Evolutionary conservation across 148 eudicot genomes (phyloP), one percentile per base, ranked within the genome.

Genomic region (Heliosperma pusillum): DNA sequence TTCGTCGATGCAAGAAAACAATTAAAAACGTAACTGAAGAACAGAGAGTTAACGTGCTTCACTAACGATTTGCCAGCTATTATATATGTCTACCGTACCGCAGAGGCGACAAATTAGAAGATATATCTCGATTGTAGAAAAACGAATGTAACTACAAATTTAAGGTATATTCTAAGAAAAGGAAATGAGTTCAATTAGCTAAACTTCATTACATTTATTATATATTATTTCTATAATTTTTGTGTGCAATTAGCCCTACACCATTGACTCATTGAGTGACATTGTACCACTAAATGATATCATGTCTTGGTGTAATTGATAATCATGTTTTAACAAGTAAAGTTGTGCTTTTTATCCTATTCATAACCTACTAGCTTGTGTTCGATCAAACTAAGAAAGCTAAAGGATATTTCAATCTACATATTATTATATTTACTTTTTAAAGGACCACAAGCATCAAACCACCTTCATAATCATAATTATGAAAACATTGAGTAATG

Each of bases 381-480:
- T 24, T 61, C 6, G 33, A 61, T 61, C 26, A 36, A 61, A 61
- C 16, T 26, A 26, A 61, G 16, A 26, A 61, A 26, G 0, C 10
- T 61, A 25, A 20, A 1, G 63, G 10, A 10, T 59, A 5, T 2
- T 20, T 25, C 26, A 61, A 58, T 24, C 20, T 58, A 24, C 25
- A 61, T 24, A 12, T 22, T 27, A 29, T 61, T 33, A 33, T 33
- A 36, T n/a, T n/a, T n/a, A n/a, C n/a, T n/a, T n/a, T n/a, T n/a
- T n/a, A n/a, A n/a, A n/a, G n/a, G 65, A 10, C 13, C 19, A 63
- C n/a, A 63, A 27, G 67, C 40, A 15, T 63, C 20, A 63, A 63
- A 13, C 36, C 67, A 63, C 42, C 36, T 63, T 63, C 36, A 42
- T 63, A 63, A 63, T 63, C 67, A 63, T 63, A 7, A 29, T 11